Conservation (phyloP, 257 asterid species). For the Solanum clarkiae region DNA sequence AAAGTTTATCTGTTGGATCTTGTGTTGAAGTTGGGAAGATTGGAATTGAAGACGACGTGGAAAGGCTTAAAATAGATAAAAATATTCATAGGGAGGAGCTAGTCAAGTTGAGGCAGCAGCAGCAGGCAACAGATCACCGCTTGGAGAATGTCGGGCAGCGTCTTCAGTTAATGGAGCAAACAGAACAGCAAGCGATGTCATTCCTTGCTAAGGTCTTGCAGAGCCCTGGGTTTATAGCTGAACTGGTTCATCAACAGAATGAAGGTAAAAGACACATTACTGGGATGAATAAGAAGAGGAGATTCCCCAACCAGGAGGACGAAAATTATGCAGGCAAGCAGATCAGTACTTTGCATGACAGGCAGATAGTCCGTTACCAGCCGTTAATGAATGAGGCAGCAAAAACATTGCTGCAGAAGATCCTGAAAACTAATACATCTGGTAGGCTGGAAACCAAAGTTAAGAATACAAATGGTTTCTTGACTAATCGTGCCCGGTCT, state of each 20-base stretch:
- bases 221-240: slow-evolving; percentile 61
- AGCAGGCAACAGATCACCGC: slow-evolving; percentile 53
- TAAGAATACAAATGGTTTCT: slow-evolving; percentile 33
- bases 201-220: slow-evolving; percentile 79
- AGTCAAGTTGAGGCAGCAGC: slow-evolving; percentile 66
- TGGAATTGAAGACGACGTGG: slow-evolving; percentile 69
- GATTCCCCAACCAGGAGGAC: slow-evolving; percentile 54
- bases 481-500: slow-evolving; percentile 30
- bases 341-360: slow-evolving; percentile 33
- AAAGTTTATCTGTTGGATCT: slow-evolving; percentile 30
- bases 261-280: slow-evolving; percentile 41
- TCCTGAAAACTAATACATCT: slow-evolving; percentile 42
- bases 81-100: slow-evolving; percentile 71
- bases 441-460: slow-evolving; percentile 30
- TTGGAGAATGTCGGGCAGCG: slow-evolving; percentile 67
- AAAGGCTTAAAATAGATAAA: slow-evolving; percentile 60
- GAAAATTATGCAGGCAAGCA: slow-evolving; percentile 24
- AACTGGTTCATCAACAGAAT: slow-evolving; percentile 52
- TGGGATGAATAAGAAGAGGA: slow-evolving; percentile 59
- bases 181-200: slow-evolving; percentile 71
- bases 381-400: slow-evolving; percentile 84
- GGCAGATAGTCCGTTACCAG: slow-evolving; percentile 49
- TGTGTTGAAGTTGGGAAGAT: slow-evolving; percentile 54
- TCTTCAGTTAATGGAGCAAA: slow-evolving; percentile 69
- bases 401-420: slow-evolving; percentile 45